Conservation (phyloP, 345 rosid genomes). For the Nephelium lappaceum region DNA sequence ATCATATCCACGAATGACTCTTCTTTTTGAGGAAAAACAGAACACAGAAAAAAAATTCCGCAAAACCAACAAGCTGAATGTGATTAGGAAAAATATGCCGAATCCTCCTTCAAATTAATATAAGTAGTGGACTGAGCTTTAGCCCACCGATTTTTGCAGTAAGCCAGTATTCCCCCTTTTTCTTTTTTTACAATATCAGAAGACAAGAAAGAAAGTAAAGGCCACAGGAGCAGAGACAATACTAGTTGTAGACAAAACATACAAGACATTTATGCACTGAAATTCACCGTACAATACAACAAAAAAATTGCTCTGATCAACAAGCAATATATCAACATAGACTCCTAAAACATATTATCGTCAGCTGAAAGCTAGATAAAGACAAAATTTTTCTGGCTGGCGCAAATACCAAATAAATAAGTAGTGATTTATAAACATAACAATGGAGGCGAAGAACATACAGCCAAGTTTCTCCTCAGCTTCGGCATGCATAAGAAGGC, state of each 20-base stretch:
- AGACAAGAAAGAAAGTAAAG: not conserved
- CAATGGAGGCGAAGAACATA: conserved; percentile 37
- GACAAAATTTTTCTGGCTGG: not conserved
- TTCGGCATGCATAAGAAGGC: conserved; percentile 71
- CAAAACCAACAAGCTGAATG: not conserved
- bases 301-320: not conserved
- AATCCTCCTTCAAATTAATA: not conserved
- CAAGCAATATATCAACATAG: not conserved
- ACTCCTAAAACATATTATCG: not conserved
- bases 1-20: not conserved
- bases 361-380: not conserved
- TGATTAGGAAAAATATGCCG: not conserved
- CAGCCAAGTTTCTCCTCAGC: conserved; percentile 82
- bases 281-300: not conserved
- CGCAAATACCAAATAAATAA: not conserved
- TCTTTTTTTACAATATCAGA: not conserved
- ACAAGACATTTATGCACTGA: not conserved
- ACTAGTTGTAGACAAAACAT: not conserved
- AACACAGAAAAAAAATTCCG: not conserved
- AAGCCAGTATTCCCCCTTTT: not conserved
- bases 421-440: not conserved
- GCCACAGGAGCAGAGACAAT: not conserved
- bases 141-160: not conserved
- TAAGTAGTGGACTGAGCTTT: not conserved
- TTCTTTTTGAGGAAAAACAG: not conserved